These are phyloP conservation scores for Centrapalus pauciflorus DNA, from an alignment of 129 eudicot species.

Conservation along the genomic window DNA sequence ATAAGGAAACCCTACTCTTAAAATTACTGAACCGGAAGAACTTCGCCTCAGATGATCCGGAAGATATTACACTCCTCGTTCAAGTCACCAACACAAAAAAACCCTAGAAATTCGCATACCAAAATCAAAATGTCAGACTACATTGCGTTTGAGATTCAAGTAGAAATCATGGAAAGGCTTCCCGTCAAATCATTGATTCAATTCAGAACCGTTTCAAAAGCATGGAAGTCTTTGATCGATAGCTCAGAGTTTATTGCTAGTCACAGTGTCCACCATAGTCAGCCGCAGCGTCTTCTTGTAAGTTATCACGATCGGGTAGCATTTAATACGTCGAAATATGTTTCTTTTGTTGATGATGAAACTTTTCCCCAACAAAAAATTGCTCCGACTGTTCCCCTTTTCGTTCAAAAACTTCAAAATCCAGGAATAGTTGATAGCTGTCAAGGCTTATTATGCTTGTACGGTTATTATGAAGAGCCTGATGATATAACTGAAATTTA, in stretches of 20 bases:
- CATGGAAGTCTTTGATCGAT: slow-evolving; percentile 43
- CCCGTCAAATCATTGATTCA: slow-evolving; percentile 32
- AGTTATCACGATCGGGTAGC: slow-evolving; percentile 11
- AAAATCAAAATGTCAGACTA: slow-evolving; percentile 32
- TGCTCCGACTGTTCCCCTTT: neutral
- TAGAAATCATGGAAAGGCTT: slow-evolving; percentile 36
- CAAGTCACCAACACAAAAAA: too few relatives aligned
- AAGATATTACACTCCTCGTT: too few relatives aligned
- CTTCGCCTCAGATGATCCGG: too few relatives aligned
- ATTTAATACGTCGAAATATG: neutral
- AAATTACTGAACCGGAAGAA: too few relatives aligned
- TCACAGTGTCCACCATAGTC: neutral
- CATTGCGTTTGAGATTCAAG: slow-evolving; percentile 27
- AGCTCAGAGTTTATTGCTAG: slow-evolving; percentile 24
- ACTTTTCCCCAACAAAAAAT: slow-evolving; percentile 2
- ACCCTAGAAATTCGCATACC: neutral
- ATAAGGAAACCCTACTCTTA: too few relatives aligned
- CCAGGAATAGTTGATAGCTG: slow-evolving; percentile 32
- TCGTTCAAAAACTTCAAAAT: slow-evolving; percentile 12
- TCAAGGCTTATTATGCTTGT: slow-evolving; percentile 34
- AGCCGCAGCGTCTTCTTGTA: neutral
- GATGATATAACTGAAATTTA: neutral
- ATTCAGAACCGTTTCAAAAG: slow-evolving; percentile 34
- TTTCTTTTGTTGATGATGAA: slow-evolving; percentile 3
- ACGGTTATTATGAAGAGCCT: slow-evolving; percentile 15